phyloP scores from a whole-genome alignment of 1,284 basidiomycete genomes.

The Cryptococcus deneoformans region DNA sequence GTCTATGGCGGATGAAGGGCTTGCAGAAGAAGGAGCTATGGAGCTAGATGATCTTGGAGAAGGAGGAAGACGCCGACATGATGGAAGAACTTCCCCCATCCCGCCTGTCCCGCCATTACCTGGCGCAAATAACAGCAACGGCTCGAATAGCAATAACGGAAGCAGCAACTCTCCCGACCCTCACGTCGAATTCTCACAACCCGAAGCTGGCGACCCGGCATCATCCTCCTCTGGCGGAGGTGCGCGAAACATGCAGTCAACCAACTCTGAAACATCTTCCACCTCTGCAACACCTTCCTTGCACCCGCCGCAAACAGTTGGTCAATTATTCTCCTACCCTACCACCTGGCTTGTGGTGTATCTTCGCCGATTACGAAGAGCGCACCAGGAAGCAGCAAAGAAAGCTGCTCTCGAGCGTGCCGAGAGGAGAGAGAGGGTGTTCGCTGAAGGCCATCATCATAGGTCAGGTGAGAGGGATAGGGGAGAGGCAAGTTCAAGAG shows the following conservation, averaged over 20 bases:
- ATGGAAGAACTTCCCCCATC: background rate
- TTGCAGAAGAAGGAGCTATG: conserved; percentile 14
- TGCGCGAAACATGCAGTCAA: conserved; percentile 10
- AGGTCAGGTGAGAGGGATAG: conserved; percentile 5
- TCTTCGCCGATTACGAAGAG: conserved; percentile 40
- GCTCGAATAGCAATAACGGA: background rate
- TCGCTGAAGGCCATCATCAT: conserved; percentile 6
- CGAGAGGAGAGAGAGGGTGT: conserved; percentile 38
- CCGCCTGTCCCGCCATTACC: background rate
- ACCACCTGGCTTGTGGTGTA: conserved; percentile 44
- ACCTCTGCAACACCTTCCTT: conserved; percentile 44
- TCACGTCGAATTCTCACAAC: conserved; percentile 11
- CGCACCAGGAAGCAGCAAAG: conserved; percentile 47
- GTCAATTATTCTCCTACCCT: conserved; percentile 40
- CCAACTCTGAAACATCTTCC: conserved; percentile 44
- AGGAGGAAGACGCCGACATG: background rate
- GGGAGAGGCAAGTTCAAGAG: background rate
- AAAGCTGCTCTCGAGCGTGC: conserved; percentile 40
- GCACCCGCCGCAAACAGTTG: conserved; percentile 33
- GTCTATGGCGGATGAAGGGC: conserved; percentile 6
- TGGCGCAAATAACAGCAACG: background rate
- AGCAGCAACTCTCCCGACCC: background rate
- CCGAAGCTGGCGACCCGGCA: background rate
- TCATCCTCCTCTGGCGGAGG: conserved; percentile 1
- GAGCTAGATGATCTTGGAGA: conserved; percentile 13